Base-by-base conservation (phyloP, 148 eudicot genomes). In the Nyssa sinensis region DNA sequence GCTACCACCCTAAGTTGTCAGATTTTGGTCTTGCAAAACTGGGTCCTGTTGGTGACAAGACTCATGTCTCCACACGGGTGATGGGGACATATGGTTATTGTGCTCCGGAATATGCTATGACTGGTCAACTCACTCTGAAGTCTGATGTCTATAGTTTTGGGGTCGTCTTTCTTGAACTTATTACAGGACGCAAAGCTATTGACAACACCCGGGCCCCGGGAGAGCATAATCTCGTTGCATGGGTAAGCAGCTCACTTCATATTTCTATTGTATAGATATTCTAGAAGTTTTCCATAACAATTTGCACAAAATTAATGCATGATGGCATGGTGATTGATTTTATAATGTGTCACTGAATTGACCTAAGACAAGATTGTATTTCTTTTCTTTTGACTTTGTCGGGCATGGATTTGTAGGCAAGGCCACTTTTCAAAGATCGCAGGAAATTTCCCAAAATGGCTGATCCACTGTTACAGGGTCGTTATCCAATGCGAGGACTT, bases 81-180 rank as follows among this genome's bases (percentile, higher is more conserved):
- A 92, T 92, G 97, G 97, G 97, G 66, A 92, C 97, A 3, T 92
- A 92, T 76, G 97, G 97, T 35, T 92, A 92, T 71, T 92, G 97
- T 86, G 97, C 97, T 62, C 97, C 97, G 25, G 97, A 92, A 77
- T 92, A 92, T 72, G 97, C 97, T 27, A 92, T 92, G 97, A 92
- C 97, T 5, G 97, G 97, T 28, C 97, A 92, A 67, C 94, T 92
- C 60, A 92, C 97, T 31, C 79, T 92, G 76, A 92, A 92, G 77
- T 92, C 97, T 24, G 97, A 92, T 75, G 97, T 92, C 12, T 93
- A 90, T 69, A 93, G 94, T 81, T 92, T 92, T 83, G 94, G 92
- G 12, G 97, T 88, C 34, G 94, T 92, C 73, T 90, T 92, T 75
- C 91, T 92, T 59, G 97, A 92, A 74, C 90, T 92, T 70, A 92